Base-by-base conservation (phyloP, 306 rosid species). In the Cucumis hystrix region DNA sequence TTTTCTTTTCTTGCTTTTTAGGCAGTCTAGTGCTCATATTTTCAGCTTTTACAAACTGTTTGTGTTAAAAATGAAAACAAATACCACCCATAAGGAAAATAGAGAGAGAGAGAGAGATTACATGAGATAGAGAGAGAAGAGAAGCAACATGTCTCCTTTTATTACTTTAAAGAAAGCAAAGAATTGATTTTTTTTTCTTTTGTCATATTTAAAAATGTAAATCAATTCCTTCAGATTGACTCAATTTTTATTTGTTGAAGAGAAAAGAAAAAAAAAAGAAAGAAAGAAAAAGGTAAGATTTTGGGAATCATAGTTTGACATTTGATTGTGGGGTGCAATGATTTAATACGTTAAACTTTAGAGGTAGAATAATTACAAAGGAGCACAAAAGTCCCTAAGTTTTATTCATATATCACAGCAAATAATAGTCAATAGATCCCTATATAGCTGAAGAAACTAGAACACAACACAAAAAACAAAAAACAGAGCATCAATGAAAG, bases 41-140 rank as follows among this genome's bases (percentile, higher is more conserved):
- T 80, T 63, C 80, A 66, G 81, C 78, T 86, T 85, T 84, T 83
- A 74, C 82, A 76, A 72, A 80, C 88, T 83, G 89, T 58, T 85
- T 43, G 6, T 62, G 79, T 59, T 7, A 75, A 73, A 82, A 63
- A 73, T 45, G 65, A 81, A 87, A 79, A 63, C 62, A 47, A 83
- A 49, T n/a, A 57, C 78, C 49, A 39, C 68, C 55, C 55, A 41
- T 67, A 41, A 67, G 74, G 70, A 64, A 30, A n/a, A n/a, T 0
- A 10, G 3, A 33, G 5, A 33, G 3, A 33, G 15, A 12, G 7
- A 3, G 17, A 4, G 9, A 20, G 8, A n/a, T n/a, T n/a, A n/a
- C n/a, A n/a, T n/a, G n/a, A n/a, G n/a, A n/a, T n/a, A n/a, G n/a
- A n/a, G n/a, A n/a, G n/a, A n/a, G 52, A 66, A 63, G 47, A 67